A percentile compares a stretch with the other conserved stretches of the same genome.
Evolutionary conservation across 2,329 filamentous ascomycete genomes (phyloP).

Genomic region (Aspergillus tanneri): DNA sequence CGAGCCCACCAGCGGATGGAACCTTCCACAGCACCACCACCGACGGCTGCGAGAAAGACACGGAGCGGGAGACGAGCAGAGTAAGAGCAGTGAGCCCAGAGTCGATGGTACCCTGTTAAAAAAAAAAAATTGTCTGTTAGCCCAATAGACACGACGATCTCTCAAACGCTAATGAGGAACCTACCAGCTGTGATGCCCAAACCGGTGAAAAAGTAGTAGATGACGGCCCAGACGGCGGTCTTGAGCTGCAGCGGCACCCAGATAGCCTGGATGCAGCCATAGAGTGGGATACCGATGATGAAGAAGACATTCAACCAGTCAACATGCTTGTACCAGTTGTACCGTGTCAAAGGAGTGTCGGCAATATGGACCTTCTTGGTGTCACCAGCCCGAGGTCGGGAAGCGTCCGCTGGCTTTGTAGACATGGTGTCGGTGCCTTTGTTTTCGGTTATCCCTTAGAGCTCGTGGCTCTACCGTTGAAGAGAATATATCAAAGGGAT

Average conservation of each 20-base stretch:
- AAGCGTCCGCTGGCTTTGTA: slow-evolving; percentile 34
- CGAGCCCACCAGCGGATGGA: slow-evolving; percentile 88
- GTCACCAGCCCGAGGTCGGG: slow-evolving; percentile 35
- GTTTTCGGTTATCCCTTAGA: not conserved
- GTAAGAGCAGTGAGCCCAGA: slow-evolving; percentile 85
- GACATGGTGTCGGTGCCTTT: slow-evolving; percentile 32
- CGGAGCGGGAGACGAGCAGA: slow-evolving; percentile 73
- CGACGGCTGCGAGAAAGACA: slow-evolving; percentile 78
- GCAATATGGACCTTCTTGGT: slow-evolving; percentile 80
- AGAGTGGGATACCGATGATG: slow-evolving; percentile 73
- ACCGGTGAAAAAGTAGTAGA: slow-evolving; percentile 82
- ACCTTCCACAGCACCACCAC: slow-evolving; percentile 79
- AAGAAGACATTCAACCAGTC: slow-evolving; percentile 88
- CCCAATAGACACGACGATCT: not conserved
- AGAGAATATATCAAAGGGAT: not conserved
- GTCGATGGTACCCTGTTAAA: slow-evolving; percentile 67
- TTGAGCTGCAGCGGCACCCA: slow-evolving; percentile 73
- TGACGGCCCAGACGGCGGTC: slow-evolving; percentile 70
- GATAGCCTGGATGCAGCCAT: slow-evolving; percentile 70
- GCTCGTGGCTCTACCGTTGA: not conserved
- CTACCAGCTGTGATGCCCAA: slow-evolving; percentile 75
- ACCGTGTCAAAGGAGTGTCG: slow-evolving; percentile 73
- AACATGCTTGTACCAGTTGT: slow-evolving; percentile 89
- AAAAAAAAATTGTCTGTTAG: not conserved
- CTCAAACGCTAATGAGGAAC: slow-evolving; percentile 25